Evolutionary conservation across 2,329 filamentous ascomycete species (phyloP).

Genomic region (Colletotrichum sp.): DNA sequence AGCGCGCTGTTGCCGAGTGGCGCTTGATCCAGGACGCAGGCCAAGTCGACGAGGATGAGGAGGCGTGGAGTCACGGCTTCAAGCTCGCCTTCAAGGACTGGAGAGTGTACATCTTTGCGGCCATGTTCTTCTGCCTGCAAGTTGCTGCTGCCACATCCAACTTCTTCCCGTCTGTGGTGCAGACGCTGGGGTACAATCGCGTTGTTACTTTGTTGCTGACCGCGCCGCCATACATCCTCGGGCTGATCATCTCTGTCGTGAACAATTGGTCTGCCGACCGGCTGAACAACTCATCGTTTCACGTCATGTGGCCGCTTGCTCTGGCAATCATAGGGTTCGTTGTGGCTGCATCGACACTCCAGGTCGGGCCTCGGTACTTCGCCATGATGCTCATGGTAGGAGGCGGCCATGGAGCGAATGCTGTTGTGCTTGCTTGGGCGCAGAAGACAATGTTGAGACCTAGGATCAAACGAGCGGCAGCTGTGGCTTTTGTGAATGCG

Average conservation of each 20-base stretch:
- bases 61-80: slow-evolving; percentile 44
- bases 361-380: not conserved
- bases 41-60: slow-evolving; percentile 43
- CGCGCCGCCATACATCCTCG: not conserved
- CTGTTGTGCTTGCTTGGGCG: not conserved
- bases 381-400: not conserved
- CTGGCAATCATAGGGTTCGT: not conserved
- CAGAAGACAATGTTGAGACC: not conserved
- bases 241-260: not conserved
- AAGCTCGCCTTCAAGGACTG: slow-evolving; percentile 57
- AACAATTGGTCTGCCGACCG: not conserved
- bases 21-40: slow-evolving; percentile 52
- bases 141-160: slow-evolving; percentile 57
- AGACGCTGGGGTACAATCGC: slow-evolving; percentile 51
- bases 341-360: not conserved
- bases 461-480: not conserved
- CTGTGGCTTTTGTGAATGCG: not conserved
- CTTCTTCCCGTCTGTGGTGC: slow-evolving; percentile 69
- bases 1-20: slow-evolving; percentile 37
- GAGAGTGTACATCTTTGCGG: slow-evolving; percentile 31
- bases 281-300: not conserved
- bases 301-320: not conserved
- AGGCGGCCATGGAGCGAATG: not conserved
- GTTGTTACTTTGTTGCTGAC: not conserved
- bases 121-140: not conserved